Base-by-base conservation (phyloP, 371 early-diverging fungal species). In the Amoeboaphelidium protococcarum region DNA sequence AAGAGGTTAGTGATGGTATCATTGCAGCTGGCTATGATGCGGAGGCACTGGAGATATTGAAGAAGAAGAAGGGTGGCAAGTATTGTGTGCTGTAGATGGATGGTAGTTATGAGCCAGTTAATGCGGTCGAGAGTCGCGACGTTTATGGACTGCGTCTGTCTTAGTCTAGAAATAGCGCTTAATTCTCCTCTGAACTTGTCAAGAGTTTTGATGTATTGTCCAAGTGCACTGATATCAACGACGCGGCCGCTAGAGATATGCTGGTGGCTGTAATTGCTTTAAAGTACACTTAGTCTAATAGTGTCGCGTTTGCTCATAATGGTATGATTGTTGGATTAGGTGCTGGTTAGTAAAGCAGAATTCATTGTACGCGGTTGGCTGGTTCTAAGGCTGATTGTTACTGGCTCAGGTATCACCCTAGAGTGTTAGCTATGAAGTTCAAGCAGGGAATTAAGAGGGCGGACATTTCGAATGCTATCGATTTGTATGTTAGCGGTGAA, bases 371-470 rank as follows among this genome's bases (percentile, higher is more conserved):
- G 4, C 76, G 94, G 47, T 75, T 94, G 49, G 94, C 91, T n/a
- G 90, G 90, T 57, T 89, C 88, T 56, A 94, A 94, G 73, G 88
- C 88, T 47, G 88, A 94, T 60, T 86, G 86, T 75, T 90, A 86
- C 86, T 90, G 91, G 91, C 55, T 80, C 60, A 78, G 95, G 44
- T 85, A 85, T 58, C 91, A 94, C 63, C 87, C 87, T 57, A 76
- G 76, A 58, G 83, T 89, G 10, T 72, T 92, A 52, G 58, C 41
- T 20, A 55, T 66, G 44, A 61, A 78, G 49, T 94, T 90, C 64
- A 82, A 84, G 63, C 66, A 72, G 60, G 68, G 64, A 19, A 66
- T 73, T 52, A 94, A 94, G 71, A 78, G 95, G 50, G 82, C 91
- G 27, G 90, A 94, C 65, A 76, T 76, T 57, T 78, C 91, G 48